Conservation (phyloP, 768 basidiomycete species). For the Kwoniella dendrophila region DNA sequence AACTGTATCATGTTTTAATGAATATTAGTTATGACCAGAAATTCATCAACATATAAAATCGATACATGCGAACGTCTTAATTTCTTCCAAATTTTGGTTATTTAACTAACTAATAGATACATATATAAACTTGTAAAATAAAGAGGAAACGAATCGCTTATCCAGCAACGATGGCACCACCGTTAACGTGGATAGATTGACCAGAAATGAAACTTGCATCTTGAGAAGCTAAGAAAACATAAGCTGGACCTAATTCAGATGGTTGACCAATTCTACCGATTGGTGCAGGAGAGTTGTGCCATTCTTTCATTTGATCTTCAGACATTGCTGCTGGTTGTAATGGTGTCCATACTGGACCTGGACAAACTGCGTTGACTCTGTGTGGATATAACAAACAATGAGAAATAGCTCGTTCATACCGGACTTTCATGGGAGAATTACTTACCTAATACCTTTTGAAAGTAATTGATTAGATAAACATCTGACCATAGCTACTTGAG, state of each 20-base stretch:
- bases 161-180: slow-evolving; percentile 48
- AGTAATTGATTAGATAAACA: slow-evolving; percentile 62
- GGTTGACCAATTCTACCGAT: slow-evolving; percentile 62
- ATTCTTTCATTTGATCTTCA: slow-evolving; percentile 46
- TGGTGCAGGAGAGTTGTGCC: slow-evolving; percentile 51
- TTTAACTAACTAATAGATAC: too few relatives aligned
- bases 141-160: slow-evolving; percentile 7
- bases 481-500: slow-evolving; percentile 61
- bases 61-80: too few relatives aligned
- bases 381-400: too few relatives aligned
- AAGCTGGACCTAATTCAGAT: slow-evolving; percentile 62
- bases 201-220: slow-evolving; percentile 55
- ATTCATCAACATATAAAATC: too few relatives aligned
- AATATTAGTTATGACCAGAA: too few relatives aligned
- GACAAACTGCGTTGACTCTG: slow-evolving; percentile 34
- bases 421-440: too few relatives aligned
- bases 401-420: too few relatives aligned
- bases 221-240: slow-evolving; percentile 62
- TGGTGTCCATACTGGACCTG: slow-evolving; percentile 55
- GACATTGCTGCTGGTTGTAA: slow-evolving; percentile 56
- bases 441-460: slow-evolving; percentile 58
- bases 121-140: neutral
- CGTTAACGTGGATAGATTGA: slow-evolving; percentile 55
- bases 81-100: too few relatives aligned
- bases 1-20: too few relatives aligned